These are phyloP conservation scores for Podaxis sp. DNA, from an alignment of 768 basidiomycete genomes.

Conservation along the genomic window DNA sequence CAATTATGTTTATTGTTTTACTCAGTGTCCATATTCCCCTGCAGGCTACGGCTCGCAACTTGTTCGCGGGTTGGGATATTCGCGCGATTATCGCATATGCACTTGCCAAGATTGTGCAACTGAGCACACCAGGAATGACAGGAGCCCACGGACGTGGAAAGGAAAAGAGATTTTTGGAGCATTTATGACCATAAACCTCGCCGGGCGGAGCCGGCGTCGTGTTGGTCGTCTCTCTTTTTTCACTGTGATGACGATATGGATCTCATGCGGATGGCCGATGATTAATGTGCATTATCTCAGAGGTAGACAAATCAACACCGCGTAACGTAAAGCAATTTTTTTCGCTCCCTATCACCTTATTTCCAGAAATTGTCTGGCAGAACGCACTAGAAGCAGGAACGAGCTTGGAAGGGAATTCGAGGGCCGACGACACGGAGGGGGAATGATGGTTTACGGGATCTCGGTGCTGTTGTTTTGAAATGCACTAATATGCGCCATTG, in stretches of 20 bases:
- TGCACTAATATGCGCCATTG: neutral
- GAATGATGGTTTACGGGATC: neutral
- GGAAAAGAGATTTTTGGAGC: neutral
- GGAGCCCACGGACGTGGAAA: neutral
- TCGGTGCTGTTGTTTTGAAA: neutral
- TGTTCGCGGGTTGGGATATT: neutral
- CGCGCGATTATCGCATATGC: constrained; percentile 3
- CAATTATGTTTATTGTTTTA: neutral
- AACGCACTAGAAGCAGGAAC: constrained; percentile 1
- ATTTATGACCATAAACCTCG: too few species aligned
- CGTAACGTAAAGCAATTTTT: neutral
- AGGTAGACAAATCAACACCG: too few species aligned
- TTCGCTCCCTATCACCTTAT: neutral
- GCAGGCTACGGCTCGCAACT: neutral
- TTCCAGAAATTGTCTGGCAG: neutral
- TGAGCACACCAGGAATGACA: neutral
- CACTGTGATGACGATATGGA: too few species aligned
- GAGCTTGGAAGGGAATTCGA: neutral
- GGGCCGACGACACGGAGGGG: neutral
- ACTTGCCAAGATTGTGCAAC: neutral
- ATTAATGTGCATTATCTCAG: too few species aligned
- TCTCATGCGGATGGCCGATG: too few species aligned
- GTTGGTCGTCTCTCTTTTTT: too few species aligned
- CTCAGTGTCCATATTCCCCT: neutral
- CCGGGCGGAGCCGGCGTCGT: too few species aligned